These are phyloP conservation scores for Macrophomina pseudophaseolina DNA, from an alignment of 2,329 filamentous ascomycete species.

Conservation along the genomic window DNA sequence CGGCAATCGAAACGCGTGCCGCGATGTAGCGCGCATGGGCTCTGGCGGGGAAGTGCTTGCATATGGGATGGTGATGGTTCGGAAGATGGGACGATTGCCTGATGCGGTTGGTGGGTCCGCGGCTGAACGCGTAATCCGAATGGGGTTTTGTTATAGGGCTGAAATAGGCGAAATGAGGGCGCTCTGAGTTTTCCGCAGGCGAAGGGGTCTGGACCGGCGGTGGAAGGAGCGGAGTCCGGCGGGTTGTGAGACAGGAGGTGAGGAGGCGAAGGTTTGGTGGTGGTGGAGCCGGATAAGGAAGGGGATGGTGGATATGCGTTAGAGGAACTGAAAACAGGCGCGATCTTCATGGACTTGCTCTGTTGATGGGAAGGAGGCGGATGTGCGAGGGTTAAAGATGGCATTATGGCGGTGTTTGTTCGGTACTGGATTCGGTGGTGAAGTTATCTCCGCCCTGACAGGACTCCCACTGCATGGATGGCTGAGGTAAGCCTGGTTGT, in stretches of 20 bases:
- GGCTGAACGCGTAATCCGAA: slow-evolving; percentile 15
- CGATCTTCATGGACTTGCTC: background rate
- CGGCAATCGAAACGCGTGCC: slow-evolving; percentile 5
- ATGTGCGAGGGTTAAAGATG: background rate
- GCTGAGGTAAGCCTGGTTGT: slow-evolving; percentile 3
- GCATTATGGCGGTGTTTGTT: background rate
- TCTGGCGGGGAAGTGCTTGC: background rate
- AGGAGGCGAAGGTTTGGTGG: slow-evolving; percentile 9
- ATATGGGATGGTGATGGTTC: background rate
- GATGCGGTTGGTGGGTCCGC: background rate
- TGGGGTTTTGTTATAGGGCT: slow-evolving; percentile 9
- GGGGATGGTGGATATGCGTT: slow-evolving; percentile 9
- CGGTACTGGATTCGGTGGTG: background rate
- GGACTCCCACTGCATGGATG: background rate
- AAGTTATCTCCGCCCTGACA: background rate
- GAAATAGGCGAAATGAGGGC: slow-evolving; percentile 21
- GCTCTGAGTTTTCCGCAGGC: background rate
- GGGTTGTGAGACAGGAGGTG: slow-evolving; percentile 15
- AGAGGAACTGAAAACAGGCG: background rate
- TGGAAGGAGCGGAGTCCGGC: background rate
- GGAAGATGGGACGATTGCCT: background rate
- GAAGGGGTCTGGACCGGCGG: background rate
- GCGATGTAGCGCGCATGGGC: background rate
- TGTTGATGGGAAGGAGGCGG: background rate
- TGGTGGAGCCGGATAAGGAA: slow-evolving; percentile 12